Percentiles rank a stretch among this genome's conserved stretches.
These are phyloP conservation scores for Pittosporum tobira DNA, from an alignment of 129 eudicot genomes.

Conservation along the genomic window DNA sequence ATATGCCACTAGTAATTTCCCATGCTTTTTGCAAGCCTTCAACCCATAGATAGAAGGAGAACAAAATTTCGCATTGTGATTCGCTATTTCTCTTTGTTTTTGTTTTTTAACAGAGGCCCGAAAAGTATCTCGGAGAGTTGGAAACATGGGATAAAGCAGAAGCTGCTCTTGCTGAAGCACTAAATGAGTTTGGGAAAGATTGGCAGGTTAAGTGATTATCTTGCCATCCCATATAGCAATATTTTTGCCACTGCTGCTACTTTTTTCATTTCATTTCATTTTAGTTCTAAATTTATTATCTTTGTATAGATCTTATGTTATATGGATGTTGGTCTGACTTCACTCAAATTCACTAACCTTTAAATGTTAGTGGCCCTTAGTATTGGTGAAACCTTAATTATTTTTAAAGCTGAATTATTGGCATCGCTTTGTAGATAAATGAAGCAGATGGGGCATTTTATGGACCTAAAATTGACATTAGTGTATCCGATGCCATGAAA, in stretches of 20 bases:
- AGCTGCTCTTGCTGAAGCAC: slow-evolving; percentile 74
- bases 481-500: slow-evolving; percentile 92
- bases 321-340: not conserved
- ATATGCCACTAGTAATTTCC: too few relatives aligned
- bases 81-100: not conserved
- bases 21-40: too few relatives aligned
- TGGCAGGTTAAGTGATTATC: slow-evolving; percentile 58
- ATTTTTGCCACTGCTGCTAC: not conserved
- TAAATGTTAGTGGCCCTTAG: too few relatives aligned
- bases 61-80: too few relatives aligned
- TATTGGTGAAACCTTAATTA: too few relatives aligned
- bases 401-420: too few relatives aligned
- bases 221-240: not conserved
- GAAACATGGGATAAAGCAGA: slow-evolving; percentile 93
- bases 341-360: not conserved
- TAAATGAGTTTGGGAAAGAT: slow-evolving; percentile 71
- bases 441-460: slow-evolving; percentile 98
- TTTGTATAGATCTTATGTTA: not conserved
- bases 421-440: too few relatives aligned
- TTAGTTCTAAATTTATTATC: too few relatives aligned
- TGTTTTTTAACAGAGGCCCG: slow-evolving; percentile 63
- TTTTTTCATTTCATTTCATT: too few relatives aligned
- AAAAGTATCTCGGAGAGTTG: slow-evolving; percentile 79
- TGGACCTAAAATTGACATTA: slow-evolving; percentile 95
- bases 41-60: too few relatives aligned